A percentile compares a stretch with the other conserved stretches of the same genome.
Conservation (phyloP, 768 basidiomycete species). For the Galerina sulciceps region DNA sequence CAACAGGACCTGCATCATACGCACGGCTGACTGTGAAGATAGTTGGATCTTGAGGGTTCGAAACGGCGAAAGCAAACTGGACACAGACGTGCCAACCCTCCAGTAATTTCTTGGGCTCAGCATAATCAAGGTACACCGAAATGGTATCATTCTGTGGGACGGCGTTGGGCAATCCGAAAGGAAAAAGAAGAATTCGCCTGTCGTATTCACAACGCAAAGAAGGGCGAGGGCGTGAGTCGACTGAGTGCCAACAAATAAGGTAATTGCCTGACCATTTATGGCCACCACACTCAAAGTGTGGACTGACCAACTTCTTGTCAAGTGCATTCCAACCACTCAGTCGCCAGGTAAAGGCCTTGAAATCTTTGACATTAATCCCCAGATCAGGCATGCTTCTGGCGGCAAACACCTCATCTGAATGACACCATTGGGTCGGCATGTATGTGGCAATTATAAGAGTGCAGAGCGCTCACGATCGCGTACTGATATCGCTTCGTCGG, state of each 20-base stretch:
- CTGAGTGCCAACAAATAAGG: conserved; percentile 17
- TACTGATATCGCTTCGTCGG: conserved; percentile 85
- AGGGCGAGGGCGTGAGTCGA: not conserved
- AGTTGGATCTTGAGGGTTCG: conserved; percentile 93
- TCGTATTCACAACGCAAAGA: not conserved
- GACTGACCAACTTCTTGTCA: conserved; percentile 92
- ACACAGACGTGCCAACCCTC: conserved; percentile 99
- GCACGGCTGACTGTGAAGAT: conserved; percentile 96
- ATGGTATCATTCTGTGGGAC: conserved; percentile 95
- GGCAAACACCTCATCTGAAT: conserved; percentile 88
- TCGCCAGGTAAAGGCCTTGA: conserved; percentile 89
- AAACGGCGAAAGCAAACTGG: conserved; percentile 97
- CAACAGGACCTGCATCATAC: conserved; percentile 32
- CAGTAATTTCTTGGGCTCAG: conserved; percentile 93
- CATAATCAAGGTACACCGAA: conserved; percentile 99
- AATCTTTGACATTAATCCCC: conserved; percentile 96
- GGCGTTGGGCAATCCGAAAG: conserved; percentile 97
- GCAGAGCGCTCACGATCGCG: conserved; percentile 67
- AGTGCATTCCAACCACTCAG: conserved; percentile 89
- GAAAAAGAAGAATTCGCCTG: conserved; percentile 98
- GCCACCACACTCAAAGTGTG: conserved; percentile 96
- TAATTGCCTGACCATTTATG: conserved; percentile 81
- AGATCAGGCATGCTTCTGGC: conserved; percentile 97
- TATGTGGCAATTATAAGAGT: conserved; percentile 10
- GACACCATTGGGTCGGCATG: conserved; percentile 33